phyloP scores from a whole-genome alignment of 2,329 filamentous ascomycete genomes.

The Clonostachys solani region DNA sequence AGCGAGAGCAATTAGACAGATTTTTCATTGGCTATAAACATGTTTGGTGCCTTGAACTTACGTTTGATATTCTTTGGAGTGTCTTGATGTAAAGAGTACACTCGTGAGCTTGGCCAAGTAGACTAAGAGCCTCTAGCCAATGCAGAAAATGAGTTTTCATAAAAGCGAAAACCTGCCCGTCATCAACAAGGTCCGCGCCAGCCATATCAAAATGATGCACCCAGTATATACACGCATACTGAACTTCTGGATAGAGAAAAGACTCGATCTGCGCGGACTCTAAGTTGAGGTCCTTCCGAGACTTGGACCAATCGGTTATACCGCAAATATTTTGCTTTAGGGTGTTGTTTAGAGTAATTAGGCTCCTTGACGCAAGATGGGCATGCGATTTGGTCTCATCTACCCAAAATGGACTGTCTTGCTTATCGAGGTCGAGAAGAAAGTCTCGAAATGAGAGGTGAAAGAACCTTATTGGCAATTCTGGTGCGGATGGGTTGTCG shows the following conservation, averaged over 20 bases:
- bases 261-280: neutral
- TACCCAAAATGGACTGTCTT: too few species aligned
- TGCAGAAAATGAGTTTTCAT: neutral
- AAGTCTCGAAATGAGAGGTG: neutral
- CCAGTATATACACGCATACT: neutral
- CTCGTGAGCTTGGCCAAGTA: neutral
- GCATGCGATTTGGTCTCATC: too few species aligned
- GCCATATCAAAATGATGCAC: neutral
- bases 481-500: neutral
- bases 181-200: too few species aligned
- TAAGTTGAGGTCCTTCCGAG: neutral
- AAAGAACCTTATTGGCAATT: neutral
- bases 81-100: too few species aligned
- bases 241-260: neutral
- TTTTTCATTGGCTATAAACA: too few species aligned
- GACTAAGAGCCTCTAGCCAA: neutral
- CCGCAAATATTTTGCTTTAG: too few species aligned
- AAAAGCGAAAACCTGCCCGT: neutral
- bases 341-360: too few species aligned
- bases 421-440: neutral
- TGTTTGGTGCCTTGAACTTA: too few species aligned
- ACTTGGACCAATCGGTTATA: neutral
- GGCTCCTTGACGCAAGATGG: too few species aligned
- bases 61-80: too few species aligned
- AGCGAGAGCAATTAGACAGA: too few species aligned